Evolutionary conservation across 768 basidiomycete genomes (phyloP).

Genomic region (Rhodocollybia butyracea): DNA sequence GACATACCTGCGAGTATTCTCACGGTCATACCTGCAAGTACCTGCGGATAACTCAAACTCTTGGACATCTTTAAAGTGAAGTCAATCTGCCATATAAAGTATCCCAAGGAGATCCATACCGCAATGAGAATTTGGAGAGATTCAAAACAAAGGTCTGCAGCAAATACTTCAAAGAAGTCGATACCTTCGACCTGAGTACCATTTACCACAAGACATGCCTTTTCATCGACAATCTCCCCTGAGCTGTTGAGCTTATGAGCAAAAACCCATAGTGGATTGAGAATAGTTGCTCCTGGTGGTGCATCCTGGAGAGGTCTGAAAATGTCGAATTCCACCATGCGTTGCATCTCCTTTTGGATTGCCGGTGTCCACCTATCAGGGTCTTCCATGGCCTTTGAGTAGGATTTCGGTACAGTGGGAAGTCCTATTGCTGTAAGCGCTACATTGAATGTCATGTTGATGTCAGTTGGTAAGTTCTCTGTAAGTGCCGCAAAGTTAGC

Average conservation of each 20-base stretch:
- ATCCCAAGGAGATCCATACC: conserved; percentile 17
- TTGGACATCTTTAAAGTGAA: too few species aligned
- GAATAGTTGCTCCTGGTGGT: too few species aligned
- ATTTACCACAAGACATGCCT: conserved; percentile 8
- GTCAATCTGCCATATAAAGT: conserved; percentile 25
- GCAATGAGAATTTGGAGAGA: conserved; percentile 14
- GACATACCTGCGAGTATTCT: too few species aligned
- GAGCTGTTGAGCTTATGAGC: conserved; percentile 20
- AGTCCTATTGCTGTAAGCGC: neutral
- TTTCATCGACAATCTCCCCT: conserved; percentile 21
- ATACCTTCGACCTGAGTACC: conserved; percentile 25
- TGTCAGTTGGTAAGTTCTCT: neutral
- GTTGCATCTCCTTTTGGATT: neutral
- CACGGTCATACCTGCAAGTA: too few species aligned
- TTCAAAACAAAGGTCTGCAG: neutral
- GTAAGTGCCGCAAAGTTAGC: neutral
- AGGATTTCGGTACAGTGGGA: neutral
- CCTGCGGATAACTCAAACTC: too few species aligned
- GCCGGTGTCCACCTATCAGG: neutral
- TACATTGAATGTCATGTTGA: neutral
- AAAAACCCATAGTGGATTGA: conserved; percentile 15
- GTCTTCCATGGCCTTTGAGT: neutral
- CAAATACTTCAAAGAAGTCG: conserved; percentile 16
- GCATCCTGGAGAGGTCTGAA: neutral
- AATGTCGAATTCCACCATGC: neutral